These are phyloP conservation scores for Pestalotiopsis sp. DNA, from an alignment of 2,329 filamentous ascomycete species.

Conservation along the genomic window DNA sequence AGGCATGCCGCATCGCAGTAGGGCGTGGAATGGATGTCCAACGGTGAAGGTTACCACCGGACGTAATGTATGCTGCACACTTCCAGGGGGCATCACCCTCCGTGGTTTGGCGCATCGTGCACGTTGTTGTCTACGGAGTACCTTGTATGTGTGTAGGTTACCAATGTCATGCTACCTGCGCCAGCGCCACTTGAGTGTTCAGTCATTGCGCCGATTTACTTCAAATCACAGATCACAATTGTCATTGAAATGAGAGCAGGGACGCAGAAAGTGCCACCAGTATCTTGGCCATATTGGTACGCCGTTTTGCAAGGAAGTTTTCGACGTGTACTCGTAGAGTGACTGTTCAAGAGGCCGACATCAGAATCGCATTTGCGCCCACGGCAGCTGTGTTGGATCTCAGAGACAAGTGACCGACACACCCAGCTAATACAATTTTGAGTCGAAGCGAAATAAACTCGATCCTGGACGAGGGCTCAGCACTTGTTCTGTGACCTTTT, in stretches of 20 bases:
- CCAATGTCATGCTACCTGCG: not conserved
- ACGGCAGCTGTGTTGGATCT: not conserved
- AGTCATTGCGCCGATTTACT: not conserved
- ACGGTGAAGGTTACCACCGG: not conserved
- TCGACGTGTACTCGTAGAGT: too few species aligned
- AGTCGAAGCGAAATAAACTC: not conserved
- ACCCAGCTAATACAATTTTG: not conserved
- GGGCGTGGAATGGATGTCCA: not conserved
- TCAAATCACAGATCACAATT: not conserved
- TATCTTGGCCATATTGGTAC: not conserved
- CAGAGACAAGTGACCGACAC: not conserved
- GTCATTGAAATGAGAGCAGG: not conserved
- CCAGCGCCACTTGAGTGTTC: not conserved
- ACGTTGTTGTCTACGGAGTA: too few species aligned
- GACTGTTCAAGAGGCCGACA: not conserved
- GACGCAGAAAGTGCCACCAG: not conserved
- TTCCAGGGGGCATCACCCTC: not conserved
- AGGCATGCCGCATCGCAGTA: not conserved
- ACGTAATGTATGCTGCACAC: not conserved
- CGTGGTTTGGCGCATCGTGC: too few species aligned
- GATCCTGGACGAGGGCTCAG: not conserved
- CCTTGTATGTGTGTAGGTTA: too few species aligned
- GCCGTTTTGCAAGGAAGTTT: not conserved
- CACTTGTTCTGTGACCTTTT: not conserved
- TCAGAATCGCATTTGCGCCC: not conserved